These are phyloP conservation scores for Gypsophila paniculata DNA, from an alignment of 179 eudicot species.

Conservation along the genomic window DNA sequence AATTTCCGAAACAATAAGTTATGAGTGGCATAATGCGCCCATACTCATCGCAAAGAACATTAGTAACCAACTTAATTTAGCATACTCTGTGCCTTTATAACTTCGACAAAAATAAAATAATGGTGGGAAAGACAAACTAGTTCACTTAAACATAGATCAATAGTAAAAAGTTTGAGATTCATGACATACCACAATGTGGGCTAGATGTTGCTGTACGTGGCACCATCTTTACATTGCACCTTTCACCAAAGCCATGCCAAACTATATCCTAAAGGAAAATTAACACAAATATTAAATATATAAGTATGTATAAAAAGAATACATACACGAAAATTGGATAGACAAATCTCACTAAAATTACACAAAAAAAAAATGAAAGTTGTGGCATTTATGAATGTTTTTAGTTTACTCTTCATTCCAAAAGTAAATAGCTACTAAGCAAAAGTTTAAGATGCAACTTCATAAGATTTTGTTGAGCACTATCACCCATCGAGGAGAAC, in stretches of 20 bases:
- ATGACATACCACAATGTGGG: conserved; percentile 64
- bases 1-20: no score
- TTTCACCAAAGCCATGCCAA: conserved; percentile 50
- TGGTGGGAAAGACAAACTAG: no score
- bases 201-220: conserved; percentile 40
- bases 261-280: conserved; percentile 50
- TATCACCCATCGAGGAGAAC: neutral
- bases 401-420: neutral
- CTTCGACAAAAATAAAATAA: no score
- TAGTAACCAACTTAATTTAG: no score
- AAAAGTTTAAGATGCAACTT: no score
- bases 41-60: no score
- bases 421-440: neutral
- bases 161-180: no score
- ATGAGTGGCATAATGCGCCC: no score
- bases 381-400: neutral
- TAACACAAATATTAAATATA: neutral
- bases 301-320: no score
- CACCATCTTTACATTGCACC: conserved; percentile 53
- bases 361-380: neutral
- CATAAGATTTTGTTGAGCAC: no score
- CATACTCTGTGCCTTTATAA: no score
- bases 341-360: neutral
- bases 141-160: no score
- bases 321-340: neutral